Evolutionary conservation across 1,284 basidiomycete species (phyloP), one percentile per base, ranked within the genome.

Genomic region (Trichosporon sp.): DNA sequence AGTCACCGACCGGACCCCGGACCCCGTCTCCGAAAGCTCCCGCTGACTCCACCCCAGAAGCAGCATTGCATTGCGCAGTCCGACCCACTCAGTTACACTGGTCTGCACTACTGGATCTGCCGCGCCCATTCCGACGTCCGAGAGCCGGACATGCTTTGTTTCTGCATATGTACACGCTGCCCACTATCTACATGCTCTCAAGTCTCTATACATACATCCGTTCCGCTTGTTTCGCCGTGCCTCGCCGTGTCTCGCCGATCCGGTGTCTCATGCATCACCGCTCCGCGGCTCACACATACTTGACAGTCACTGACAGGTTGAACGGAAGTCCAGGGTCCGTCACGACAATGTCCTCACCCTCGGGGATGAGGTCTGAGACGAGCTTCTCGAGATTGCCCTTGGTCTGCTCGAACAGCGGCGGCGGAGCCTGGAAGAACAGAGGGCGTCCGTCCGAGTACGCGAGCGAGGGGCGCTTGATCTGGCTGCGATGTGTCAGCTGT

Each of bases 371-470:
- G 68, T 98, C 94, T 0, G 87, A 88, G 0, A 99, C 87, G 75
- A 88, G 90, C 86, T 93, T 96, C 77, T 90, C 88, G 56, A 99
- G 86, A 83, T 99, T 99, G 0, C 90, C 90, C 43, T 94, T 89
- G 2, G 96, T 99, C 4, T 90, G 89, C 81, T 90, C 86, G 81
- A 96, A 92, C 7, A 99, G 87, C 79, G 94, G 92, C 2, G 92
- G 91, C 4, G 97, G 96, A 0, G 92, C 92, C 81, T 96, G 93
- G 81, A 95, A 90, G 86, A 96, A 99, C 61, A 99, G 89, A 68
- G 91, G 91, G 73, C 87, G 88, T 11, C 85, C 79, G 14, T 78
- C 71, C 84, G 85, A 19, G 89, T 88, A 78, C 12, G 92, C 91
- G 56, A 97, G 82, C 0, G 94, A 96, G 0, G 95, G 94, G 79